phyloP scores from a whole-genome alignment of 352 stramenopile genomes.

The Thraustotheca clavata region DNA sequence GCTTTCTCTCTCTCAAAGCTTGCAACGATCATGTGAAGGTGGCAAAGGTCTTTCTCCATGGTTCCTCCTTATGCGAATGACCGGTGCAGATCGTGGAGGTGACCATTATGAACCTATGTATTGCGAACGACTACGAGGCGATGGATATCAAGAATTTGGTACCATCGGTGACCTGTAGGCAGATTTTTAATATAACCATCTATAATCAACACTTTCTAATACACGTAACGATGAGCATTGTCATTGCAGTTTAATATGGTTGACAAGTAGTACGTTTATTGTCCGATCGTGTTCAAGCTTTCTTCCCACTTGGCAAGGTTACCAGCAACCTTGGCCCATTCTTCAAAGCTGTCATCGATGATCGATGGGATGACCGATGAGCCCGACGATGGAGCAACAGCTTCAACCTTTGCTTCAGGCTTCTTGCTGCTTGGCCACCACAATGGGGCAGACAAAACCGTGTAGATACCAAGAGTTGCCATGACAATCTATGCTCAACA shows the following conservation, averaged over 20 bases:
- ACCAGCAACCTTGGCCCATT: constrained; percentile 77
- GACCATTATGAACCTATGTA: constrained; percentile 87
- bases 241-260: constrained; percentile 14
- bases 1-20: neutral
- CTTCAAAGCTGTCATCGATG: constrained; percentile 78
- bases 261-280: constrained; percentile 36
- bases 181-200: neutral
- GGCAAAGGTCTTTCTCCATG: constrained; percentile 71
- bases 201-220: neutral
- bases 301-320: constrained; percentile 84
- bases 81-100: constrained; percentile 67
- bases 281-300: constrained; percentile 76
- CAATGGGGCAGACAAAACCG: constrained; percentile 31
- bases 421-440: constrained; percentile 69
- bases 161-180: constrained; percentile 55
- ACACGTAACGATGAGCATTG: neutral
- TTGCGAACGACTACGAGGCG: constrained; percentile 67
- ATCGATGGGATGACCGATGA: constrained; percentile 66
- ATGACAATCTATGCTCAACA: constrained; percentile 55
- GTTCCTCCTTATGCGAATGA: constrained; percentile 85
- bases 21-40: constrained; percentile 23
- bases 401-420: constrained; percentile 32
- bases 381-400: constrained; percentile 32
- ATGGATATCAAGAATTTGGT: constrained; percentile 77
- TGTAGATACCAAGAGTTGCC: constrained; percentile 73